Percentiles rank a stretch among this genome's conserved stretches.
Conservation (phyloP, 2,329 filamentous ascomycete genomes). For the Lachnellula willkommii region DNA sequence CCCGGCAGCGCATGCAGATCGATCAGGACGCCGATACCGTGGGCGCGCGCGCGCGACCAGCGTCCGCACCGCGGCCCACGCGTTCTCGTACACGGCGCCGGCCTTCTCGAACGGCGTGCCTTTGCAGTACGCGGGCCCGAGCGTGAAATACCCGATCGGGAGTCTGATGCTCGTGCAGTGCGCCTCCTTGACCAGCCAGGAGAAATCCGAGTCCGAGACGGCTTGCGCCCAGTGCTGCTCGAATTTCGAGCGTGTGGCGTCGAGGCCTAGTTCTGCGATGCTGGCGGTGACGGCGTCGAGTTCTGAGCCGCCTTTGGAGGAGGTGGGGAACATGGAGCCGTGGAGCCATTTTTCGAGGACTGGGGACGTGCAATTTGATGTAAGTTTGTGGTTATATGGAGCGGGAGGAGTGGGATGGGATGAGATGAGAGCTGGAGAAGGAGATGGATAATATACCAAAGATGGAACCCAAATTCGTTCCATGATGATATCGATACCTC, state of each 20-base stretch:
- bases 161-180: constrained; percentile 54
- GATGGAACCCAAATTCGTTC: constrained; percentile 52
- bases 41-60: constrained; percentile 41
- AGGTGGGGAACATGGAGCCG: constrained; percentile 42
- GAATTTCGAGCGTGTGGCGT: constrained; percentile 44
- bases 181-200: constrained; percentile 47
- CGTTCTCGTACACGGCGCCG: constrained; percentile 44
- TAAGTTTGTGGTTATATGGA: neutral
- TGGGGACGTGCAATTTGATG: neutral
- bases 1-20: constrained; percentile 56
- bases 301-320: constrained; percentile 41
- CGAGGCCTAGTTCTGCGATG: constrained; percentile 41
- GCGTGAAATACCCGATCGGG: constrained; percentile 55
- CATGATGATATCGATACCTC: constrained; percentile 55
- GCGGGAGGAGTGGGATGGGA: neutral
- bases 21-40: constrained; percentile 51
- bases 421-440: neutral
- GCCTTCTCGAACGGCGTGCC: constrained; percentile 46
- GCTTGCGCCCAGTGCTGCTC: constrained; percentile 49
- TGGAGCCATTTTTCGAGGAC: constrained; percentile 55
- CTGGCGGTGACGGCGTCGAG: constrained; percentile 44
- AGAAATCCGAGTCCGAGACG: constrained; percentile 45
- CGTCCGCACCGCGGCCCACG: constrained; percentile 46
- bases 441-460: constrained; percentile 41
- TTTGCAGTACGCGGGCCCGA: constrained; percentile 45